Evolutionary conservation across 129 eudicot genomes (phyloP).

Genomic region (Lonicera japonica): DNA sequence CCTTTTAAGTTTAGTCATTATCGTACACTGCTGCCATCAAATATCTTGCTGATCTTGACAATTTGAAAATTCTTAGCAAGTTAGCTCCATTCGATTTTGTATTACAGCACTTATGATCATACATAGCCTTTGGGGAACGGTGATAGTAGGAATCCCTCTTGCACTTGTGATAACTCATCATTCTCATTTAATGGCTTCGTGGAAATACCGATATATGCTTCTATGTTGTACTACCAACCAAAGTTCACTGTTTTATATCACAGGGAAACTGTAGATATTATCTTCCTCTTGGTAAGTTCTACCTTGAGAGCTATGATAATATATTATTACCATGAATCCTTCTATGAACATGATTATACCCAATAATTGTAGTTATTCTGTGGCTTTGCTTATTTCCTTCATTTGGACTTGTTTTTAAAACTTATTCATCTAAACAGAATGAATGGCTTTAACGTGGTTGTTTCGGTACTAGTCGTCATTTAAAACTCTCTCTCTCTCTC

Average conservation of each 20-base stretch:
- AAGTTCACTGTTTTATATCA: not conserved
- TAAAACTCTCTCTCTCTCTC: conserved; percentile 2
- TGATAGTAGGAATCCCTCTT: not conserved
- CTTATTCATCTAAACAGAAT: not conserved
- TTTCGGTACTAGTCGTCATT: not conserved
- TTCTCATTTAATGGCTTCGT: not conserved
- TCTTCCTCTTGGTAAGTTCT: too few species aligned
- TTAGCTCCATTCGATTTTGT: not conserved
- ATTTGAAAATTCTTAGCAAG: too few species aligned
- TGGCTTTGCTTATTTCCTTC: not conserved
- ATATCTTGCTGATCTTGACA: too few species aligned
- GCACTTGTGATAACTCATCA: not conserved
- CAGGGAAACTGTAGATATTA: not conserved
- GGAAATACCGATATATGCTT: not conserved
- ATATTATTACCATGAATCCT: too few species aligned
- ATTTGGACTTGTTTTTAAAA: too few species aligned
- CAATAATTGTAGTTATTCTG: not conserved
- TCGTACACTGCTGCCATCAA: not conserved
- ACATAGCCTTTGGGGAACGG: not conserved
- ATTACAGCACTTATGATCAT: not conserved
- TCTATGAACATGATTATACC: not conserved
- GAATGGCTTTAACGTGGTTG: not conserved
- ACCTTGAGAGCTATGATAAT: too few species aligned
- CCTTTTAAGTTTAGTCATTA: not conserved
- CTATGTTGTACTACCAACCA: not conserved